A percentile compares a stretch with the other conserved stretches of the same genome.
Conservation (phyloP, 345 rosid genomes). For the Aurinia saxatilis region DNA sequence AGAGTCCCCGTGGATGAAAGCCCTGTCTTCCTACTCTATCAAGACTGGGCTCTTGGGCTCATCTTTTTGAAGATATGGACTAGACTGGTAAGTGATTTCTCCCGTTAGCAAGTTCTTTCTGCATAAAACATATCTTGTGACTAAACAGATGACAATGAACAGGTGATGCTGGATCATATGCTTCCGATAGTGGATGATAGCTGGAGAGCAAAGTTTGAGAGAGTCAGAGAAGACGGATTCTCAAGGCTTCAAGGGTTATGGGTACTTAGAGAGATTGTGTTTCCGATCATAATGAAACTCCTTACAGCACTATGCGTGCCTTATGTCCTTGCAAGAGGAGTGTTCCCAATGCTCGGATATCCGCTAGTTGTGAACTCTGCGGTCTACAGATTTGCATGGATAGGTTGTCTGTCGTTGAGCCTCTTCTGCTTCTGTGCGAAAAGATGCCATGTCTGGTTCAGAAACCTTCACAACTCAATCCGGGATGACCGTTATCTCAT, state of each 20-base stretch:
- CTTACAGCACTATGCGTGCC: constrained; percentile 95
- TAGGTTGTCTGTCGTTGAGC: constrained; percentile 84
- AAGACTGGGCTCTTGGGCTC: constrained; percentile 98
- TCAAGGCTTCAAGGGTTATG: constrained; percentile 88
- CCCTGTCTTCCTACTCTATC: constrained; percentile 96
- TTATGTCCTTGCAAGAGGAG: constrained; percentile 83
- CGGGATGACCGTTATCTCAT: constrained; percentile 92
- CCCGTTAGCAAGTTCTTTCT: not conserved
- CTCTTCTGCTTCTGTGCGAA: constrained; percentile 71
- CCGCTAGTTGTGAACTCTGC: constrained; percentile 90
- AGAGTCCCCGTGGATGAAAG: constrained; percentile 99
- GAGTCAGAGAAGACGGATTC: constrained; percentile 95
- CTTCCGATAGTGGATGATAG: constrained; percentile 90
- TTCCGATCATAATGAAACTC: constrained; percentile 89
- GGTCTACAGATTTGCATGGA: constrained; percentile 94
- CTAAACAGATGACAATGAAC: not conserved
- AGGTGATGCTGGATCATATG: constrained; percentile 99
- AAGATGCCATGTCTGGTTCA: constrained; percentile 90
- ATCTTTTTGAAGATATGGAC: constrained; percentile 99
- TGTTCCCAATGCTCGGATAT: constrained; percentile 87
- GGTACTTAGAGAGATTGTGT: constrained; percentile 86
- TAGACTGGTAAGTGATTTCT: constrained; percentile 52
- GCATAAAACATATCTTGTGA: not conserved
- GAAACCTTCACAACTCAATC: constrained; percentile 97
- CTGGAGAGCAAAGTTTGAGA: constrained; percentile 87